Percentiles rank a stretch among this genome's conserved stretches.
phyloP scores from a whole-genome alignment of 2,329 filamentous ascomycete genomes.

The Paecilomyces variotii region DNA sequence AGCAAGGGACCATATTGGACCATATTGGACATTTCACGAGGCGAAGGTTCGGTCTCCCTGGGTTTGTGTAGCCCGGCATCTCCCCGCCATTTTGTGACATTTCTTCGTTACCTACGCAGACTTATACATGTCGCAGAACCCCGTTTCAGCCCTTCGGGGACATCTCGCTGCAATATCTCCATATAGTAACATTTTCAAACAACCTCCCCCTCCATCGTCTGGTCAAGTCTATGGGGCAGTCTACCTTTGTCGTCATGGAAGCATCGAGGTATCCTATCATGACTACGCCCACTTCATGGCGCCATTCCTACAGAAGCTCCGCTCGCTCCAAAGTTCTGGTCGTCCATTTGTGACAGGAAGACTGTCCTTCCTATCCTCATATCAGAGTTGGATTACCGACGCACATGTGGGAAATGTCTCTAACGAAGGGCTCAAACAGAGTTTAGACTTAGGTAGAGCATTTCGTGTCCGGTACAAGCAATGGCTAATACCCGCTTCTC shows the following conservation, averaged over 20 bases:
- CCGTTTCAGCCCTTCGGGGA: background rate
- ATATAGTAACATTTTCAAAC: background rate
- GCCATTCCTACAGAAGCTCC: background rate
- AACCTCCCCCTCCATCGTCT: background rate
- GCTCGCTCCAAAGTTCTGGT: background rate
- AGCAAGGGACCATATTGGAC: no score
- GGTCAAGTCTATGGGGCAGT: background rate
- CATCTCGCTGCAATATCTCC: background rate
- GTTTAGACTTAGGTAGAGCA: background rate
- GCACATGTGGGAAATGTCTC: background rate
- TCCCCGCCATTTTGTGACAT: no score
- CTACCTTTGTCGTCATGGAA: background rate
- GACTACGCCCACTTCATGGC: background rate
- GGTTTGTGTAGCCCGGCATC: no score
- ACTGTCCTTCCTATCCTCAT: background rate
- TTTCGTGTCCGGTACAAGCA: background rate
- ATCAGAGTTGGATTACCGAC: background rate
- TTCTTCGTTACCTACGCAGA: no score
- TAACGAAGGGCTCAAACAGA: background rate
- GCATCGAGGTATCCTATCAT: background rate
- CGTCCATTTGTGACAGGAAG: background rate
- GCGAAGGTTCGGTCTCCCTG: no score
- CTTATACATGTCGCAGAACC: background rate
- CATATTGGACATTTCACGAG: no score
- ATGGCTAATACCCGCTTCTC: background rate